Evolutionary conservation across 2,329 filamentous ascomycete species (phyloP).

Genomic region (Lizonia empirigonia): DNA sequence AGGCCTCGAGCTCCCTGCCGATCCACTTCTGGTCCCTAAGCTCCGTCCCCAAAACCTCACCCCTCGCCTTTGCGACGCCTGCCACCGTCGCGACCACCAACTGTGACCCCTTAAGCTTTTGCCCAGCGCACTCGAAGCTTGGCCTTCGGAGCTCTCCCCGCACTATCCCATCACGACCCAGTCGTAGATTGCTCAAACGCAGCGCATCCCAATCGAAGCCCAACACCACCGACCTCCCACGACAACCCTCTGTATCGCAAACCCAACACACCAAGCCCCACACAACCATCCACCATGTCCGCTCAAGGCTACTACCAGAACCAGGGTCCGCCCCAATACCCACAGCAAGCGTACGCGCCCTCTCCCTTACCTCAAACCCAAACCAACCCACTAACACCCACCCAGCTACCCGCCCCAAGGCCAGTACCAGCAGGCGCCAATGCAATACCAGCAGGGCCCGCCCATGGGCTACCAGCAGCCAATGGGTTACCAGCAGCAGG

Average conservation of each 20-base stretch:
- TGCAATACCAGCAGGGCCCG: constrained; percentile 26
- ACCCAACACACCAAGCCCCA: not conserved
- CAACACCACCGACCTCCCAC: not conserved
- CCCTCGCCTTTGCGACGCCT: not conserved
- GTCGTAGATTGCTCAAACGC: constrained; percentile 2
- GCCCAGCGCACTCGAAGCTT: constrained; percentile 10
- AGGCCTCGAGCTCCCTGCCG: not conserved
- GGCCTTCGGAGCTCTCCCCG: constrained; percentile 3
- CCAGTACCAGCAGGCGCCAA: constrained; percentile 17
- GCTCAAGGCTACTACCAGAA: constrained; percentile 46
- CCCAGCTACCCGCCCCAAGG: not conserved
- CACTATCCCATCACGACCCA: not conserved
- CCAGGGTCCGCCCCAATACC: constrained; percentile 43
- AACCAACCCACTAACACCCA: not conserved
- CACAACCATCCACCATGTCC: constrained; percentile 38
- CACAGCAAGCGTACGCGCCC: constrained; percentile 42
- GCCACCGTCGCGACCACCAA: not conserved
- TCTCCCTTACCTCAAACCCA: not conserved
- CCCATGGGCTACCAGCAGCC: constrained; percentile 42
- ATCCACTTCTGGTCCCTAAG: not conserved
- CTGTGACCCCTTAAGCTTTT: constrained; percentile 8
- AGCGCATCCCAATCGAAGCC: not conserved
- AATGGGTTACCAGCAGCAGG: constrained; percentile 51
- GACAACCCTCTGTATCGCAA: not conserved
- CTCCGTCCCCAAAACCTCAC: not conserved